Conservation (phyloP, 768 basidiomycete species). For the Amanita inopinata region DNA sequence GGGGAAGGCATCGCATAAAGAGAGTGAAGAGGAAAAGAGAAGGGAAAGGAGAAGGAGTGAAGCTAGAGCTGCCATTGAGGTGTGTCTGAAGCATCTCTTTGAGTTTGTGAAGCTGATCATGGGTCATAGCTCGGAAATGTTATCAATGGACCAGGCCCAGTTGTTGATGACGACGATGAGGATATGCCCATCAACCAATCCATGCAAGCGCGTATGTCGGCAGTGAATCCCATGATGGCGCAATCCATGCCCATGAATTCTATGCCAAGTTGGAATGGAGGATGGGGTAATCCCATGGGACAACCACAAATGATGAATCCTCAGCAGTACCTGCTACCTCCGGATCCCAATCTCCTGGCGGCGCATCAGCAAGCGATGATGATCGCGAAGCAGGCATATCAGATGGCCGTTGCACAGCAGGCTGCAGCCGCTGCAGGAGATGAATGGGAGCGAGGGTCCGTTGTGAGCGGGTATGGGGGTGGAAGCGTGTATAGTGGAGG, state of each 20-base stretch:
- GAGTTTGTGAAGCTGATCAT: conserved; percentile 3
- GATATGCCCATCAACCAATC: conserved; percentile 37
- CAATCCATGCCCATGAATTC: conserved; percentile 24
- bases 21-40: conserved; percentile 43
- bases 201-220: conserved; percentile 29
- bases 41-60: conserved; percentile 70
- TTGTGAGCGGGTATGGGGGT: conserved; percentile 34
- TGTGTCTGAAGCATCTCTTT: conserved; percentile 24
- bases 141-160: conserved; percentile 66
- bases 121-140: conserved; percentile 69
- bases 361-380: conserved; percentile 88
- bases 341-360: conserved; percentile 49
- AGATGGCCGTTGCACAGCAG: conserved; percentile 84
- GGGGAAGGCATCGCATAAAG: conserved; percentile 24
- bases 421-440: conserved; percentile 84
- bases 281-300: conserved; percentile 19
- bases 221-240: conserved; percentile 37
- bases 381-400: conserved; percentile 81
- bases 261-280: conserved; percentile 17
- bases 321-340: conserved; percentile 34
- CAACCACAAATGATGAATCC: conserved; percentile 30
- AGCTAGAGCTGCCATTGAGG: conserved; percentile 84
- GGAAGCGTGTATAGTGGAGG: conserved; percentile 39
- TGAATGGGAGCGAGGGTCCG: conserved; percentile 82
- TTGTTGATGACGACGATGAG: conserved; percentile 44